Evolutionary conservation across 192 early-diverging fungal genomes (phyloP).

Genomic region (Thoreauomyces humboldtii): DNA sequence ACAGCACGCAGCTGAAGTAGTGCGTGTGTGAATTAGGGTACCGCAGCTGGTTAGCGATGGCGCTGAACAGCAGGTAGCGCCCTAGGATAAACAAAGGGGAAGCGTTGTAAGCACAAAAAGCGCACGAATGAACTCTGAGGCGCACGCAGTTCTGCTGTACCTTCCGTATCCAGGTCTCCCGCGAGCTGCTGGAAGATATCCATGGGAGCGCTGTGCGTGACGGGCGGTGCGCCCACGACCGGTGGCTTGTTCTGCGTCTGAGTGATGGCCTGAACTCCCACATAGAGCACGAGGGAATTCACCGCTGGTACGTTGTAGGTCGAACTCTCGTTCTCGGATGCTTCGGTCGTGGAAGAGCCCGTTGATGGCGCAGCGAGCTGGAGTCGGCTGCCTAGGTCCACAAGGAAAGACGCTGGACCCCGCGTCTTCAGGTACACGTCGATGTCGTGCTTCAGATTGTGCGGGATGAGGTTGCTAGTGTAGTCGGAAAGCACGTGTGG

Average conservation of each 20-base stretch:
- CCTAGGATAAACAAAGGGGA: no score
- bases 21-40: slow-evolving; percentile 97
- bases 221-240: slow-evolving; percentile 11
- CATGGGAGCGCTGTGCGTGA: slow-evolving; percentile 68
- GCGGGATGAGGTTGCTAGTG: slow-evolving; percentile 54
- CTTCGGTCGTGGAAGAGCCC: background rate
- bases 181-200: slow-evolving; percentile 82
- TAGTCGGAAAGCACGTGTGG: slow-evolving; percentile 89
- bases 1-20: slow-evolving; percentile 84
- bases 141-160: slow-evolving; percentile 37
- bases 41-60: slow-evolving; percentile 94
- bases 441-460: slow-evolving; percentile 69
- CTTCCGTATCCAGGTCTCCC: slow-evolving; percentile 73
- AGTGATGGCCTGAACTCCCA: slow-evolving; percentile 75
- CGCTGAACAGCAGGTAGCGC: slow-evolving; percentile 84
- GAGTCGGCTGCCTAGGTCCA: slow-evolving; percentile 53
- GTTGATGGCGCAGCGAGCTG: slow-evolving; percentile 23
- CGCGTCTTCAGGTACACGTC: slow-evolving; percentile 69
- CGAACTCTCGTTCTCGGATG: slow-evolving; percentile 28
- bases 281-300: slow-evolving; percentile 85
- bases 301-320: slow-evolving; percentile 79
- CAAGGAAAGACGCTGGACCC: slow-evolving; percentile 57
- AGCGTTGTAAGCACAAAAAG: no score
- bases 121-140: slow-evolving; percentile 20
- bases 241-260: slow-evolving; percentile 36